These are phyloP conservation scores for Clavispora carvajalis DNA, from an alignment of 805 yeast species.

Conservation along the genomic window DNA sequence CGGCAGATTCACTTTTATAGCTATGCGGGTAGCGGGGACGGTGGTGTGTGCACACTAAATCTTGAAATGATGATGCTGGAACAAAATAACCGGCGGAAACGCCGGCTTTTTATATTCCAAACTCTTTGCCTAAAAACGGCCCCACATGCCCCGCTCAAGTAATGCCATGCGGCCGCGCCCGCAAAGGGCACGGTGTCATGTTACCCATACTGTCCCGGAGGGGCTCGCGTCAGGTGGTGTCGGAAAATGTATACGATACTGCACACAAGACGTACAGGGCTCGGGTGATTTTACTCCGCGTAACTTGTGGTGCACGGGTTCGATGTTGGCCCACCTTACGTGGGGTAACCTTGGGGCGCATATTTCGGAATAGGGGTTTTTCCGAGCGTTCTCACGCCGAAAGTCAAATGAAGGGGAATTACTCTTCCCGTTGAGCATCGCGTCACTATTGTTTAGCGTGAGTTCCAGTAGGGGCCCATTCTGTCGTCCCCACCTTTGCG, in stretches of 20 bases:
- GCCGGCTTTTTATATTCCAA: not conserved
- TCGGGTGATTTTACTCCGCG: slow-evolving; percentile 15
- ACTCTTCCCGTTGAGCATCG: too few relatives aligned
- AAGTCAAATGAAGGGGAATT: too few relatives aligned
- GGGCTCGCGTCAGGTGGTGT: slow-evolving; percentile 1
- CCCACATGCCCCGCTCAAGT: too few relatives aligned
- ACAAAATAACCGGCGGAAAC: not conserved
- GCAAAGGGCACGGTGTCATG: too few relatives aligned
- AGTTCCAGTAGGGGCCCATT: too few relatives aligned
- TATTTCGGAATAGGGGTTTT: not conserved
- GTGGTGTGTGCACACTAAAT: not conserved
- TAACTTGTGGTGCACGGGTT: slow-evolving; percentile 3
- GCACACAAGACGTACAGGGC: not conserved
- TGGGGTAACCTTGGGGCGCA: not conserved
- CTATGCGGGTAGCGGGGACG: not conserved
- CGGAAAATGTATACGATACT: too few relatives aligned
- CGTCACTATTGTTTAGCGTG: too few relatives aligned
- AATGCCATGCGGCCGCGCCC: too few relatives aligned
- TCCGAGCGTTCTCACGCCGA: too few relatives aligned
- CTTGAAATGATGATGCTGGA: too few relatives aligned
- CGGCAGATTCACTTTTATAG: not conserved
- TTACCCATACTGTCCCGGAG: not conserved
- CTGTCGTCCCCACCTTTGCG: too few relatives aligned
- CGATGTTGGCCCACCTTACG: not conserved
- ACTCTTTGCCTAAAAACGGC: too few relatives aligned